Evolutionary conservation across 495 filamentous ascomycete species (phyloP).

Genomic region (Filosporella fistucella): DNA sequence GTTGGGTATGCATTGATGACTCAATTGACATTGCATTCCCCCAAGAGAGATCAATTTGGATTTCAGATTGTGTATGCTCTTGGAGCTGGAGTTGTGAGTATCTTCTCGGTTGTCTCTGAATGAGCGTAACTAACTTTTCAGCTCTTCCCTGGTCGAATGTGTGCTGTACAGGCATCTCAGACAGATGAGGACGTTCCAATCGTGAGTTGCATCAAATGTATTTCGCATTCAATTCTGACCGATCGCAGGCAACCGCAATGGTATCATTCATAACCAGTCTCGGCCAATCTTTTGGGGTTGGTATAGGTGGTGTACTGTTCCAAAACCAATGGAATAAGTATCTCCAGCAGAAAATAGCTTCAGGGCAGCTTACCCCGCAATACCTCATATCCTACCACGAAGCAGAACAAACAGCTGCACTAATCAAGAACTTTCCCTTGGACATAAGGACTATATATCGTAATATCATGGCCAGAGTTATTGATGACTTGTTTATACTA

Average conservation of each 20-base stretch:
- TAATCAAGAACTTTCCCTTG: neutral
- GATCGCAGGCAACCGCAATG: neutral
- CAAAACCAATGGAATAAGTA: slow-evolving; percentile 6
- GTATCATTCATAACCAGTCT: slow-evolving; percentile 4
- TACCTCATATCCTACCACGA: neutral
- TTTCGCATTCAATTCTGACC: neutral
- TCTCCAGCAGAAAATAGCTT: neutral
- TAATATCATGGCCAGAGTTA: slow-evolving; percentile 4
- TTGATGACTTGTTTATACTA: slow-evolving; percentile 3
- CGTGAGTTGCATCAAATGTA: neutral
- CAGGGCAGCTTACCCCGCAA: neutral
- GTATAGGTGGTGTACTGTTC: slow-evolving; percentile 8
- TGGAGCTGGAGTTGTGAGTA: slow-evolving; percentile 1
- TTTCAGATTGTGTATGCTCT: slow-evolving; percentile 10
- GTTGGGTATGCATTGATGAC: slow-evolving; percentile 8
- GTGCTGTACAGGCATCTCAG: slow-evolving; percentile 3
- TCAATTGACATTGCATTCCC: neutral
- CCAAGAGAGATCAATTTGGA: slow-evolving; percentile 1
- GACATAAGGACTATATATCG: slow-evolving; percentile 1
- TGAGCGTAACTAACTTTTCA: neutral
- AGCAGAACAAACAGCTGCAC: neutral
- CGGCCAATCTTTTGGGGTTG: slow-evolving; percentile 10
- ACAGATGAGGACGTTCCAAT: slow-evolving; percentile 2
- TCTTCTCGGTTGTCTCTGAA: neutral
- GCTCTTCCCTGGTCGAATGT: slow-evolving; percentile 6